Percentiles rank a stretch among this genome's conserved stretches.
Evolutionary conservation across 768 basidiomycete species (phyloP).

Genomic region (Kondoa subrosea): DNA sequence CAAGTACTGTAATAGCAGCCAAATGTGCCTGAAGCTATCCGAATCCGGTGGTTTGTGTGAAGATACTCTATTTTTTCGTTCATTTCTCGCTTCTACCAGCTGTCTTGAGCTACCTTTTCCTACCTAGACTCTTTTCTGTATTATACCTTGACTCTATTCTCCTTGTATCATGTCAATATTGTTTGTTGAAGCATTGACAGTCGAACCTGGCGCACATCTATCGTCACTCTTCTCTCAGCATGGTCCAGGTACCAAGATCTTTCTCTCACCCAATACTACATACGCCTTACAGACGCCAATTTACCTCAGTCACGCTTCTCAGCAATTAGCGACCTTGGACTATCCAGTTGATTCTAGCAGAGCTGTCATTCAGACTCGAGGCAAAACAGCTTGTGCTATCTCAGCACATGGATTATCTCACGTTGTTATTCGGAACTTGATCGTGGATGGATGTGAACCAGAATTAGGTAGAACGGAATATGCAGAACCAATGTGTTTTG

Average conservation of each 20-base stretch:
- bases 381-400: constrained; percentile 26
- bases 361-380: constrained; percentile 30
- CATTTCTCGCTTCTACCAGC: too few relatives aligned
- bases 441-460: constrained; percentile 32
- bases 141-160: too few relatives aligned
- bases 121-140: too few relatives aligned
- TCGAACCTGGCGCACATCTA: neutral
- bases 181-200: too few relatives aligned
- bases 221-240: constrained; percentile 23
- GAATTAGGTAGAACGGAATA: constrained; percentile 30
- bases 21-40: too few relatives aligned
- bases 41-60: too few relatives aligned
- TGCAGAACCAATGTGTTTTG: constrained; percentile 27
- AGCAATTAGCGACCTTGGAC: constrained; percentile 35
- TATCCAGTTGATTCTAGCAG: constrained; percentile 33
- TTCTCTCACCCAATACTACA: constrained; percentile 29
- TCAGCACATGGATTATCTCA: constrained; percentile 9
- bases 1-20: too few relatives aligned
- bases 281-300: constrained; percentile 32
- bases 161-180: too few relatives aligned
- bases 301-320: constrained; percentile 33
- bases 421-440: constrained; percentile 28
- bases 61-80: too few relatives aligned
- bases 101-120: too few relatives aligned
- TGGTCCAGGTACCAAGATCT: constrained; percentile 33